Conservation (phyloP, 2,329 filamentous ascomycete genomes). For the Epichloe typhina region DNA sequence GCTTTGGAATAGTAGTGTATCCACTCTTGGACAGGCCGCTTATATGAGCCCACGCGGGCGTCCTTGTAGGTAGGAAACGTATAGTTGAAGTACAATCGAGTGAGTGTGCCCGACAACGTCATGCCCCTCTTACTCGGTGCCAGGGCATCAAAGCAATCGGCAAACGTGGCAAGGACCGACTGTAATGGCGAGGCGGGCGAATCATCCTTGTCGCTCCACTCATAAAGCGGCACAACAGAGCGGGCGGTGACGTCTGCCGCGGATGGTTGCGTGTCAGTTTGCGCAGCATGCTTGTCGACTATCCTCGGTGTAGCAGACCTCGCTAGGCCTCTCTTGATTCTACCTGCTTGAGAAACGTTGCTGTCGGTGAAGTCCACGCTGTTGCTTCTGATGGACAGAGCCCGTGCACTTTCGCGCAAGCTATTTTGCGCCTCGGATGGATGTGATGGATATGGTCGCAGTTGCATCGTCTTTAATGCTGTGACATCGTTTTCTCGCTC, state of each 20-base stretch:
- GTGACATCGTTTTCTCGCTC: slow-evolving; percentile 13
- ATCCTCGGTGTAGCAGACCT: neutral
- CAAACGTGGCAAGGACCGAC: slow-evolving; percentile 15
- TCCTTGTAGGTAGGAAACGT: slow-evolving; percentile 17
- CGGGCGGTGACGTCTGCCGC: neutral
- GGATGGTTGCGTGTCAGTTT: neutral
- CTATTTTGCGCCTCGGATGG: slow-evolving; percentile 10
- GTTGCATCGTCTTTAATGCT: slow-evolving; percentile 11
- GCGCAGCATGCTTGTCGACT: neutral
- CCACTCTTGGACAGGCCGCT: slow-evolving; percentile 27
- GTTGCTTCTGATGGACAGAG: slow-evolving; percentile 5
- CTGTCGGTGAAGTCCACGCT: slow-evolving; percentile 6
- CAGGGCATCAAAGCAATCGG: slow-evolving; percentile 9
- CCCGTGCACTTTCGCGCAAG: slow-evolving; percentile 6
- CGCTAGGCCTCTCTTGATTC: neutral
- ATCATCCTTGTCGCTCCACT: neutral
- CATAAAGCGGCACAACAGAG: slow-evolving; percentile 1
- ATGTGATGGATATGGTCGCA: neutral
- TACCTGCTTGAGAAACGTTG: neutral
- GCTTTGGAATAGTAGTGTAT: slow-evolving; percentile 30
- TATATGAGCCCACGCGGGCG: slow-evolving; percentile 21
- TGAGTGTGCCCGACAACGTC: slow-evolving; percentile 11
- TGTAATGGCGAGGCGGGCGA: slow-evolving; percentile 12
- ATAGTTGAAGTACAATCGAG: slow-evolving; percentile 20
- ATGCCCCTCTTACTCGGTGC: slow-evolving; percentile 12